Base-by-base conservation (phyloP, 805 yeast species). In the Saccharomycopsis sp. region DNA sequence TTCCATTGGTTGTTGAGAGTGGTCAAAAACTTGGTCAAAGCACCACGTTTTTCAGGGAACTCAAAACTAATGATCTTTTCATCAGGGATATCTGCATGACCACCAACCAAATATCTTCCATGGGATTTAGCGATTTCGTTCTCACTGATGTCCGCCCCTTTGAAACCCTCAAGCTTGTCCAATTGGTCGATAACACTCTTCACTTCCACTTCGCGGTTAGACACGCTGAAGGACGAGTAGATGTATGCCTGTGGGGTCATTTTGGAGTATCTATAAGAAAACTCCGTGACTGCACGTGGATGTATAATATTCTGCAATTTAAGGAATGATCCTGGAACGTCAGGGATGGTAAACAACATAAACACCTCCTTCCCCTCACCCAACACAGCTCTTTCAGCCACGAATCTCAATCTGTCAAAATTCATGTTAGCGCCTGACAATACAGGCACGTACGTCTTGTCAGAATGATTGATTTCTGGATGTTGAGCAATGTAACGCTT, bases 291-390 rank as follows among this genome's bases (percentile, higher is more conserved):
- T 2, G 85, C 78, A 73, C 98, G 83, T 60, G 99, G 98, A 63
- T 85, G 85, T 52, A 94, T 84, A 51, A 89, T 78, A 44, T 78
- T 77, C 67, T 90, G 96, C 62, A 94, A 78, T 64, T 82, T 81
- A 56, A 81, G 78, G 74, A 94, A 94, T 57, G 96, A 87, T 29
- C 98, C 99, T 19, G 97, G 97, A 52, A 77, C 73, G 71, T 94
- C 99, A 23, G 98, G 97, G 63, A 94, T 90, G 51, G 90, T 85
- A 17, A 92, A 90, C 53, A 88, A 82, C 78, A 94, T 78, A 67
- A 96, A 93, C 3, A 90, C 96, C 75, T 94, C 99, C 65, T 86
- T 89, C 58, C 98, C 99, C 71, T 93, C 98, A 74, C 99, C 99
- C n/a, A 94, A 79, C 55, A 89, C 96, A 14, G 99, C 97, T 73